A percentile compares a stretch with the other conserved stretches of the same genome.
phyloP scores from a whole-genome alignment of 2,329 filamentous ascomycete species.

The Aspergillus sp. region DNA sequence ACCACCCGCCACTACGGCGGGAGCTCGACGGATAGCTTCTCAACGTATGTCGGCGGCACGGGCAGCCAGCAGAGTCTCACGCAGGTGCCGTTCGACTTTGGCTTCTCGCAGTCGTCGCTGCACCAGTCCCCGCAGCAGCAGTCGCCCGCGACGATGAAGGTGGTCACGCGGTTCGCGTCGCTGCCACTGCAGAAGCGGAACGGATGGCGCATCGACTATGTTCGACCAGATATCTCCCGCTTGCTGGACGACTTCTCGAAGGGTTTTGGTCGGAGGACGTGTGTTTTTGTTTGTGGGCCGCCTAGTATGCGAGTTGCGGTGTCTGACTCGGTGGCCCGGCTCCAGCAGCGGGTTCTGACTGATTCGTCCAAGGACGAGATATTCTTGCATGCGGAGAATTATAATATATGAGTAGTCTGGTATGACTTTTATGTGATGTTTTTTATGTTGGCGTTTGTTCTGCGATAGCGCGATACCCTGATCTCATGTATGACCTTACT shows the following conservation, averaged over 20 bases:
- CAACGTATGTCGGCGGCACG: not conserved
- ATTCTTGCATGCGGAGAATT: constrained; percentile 93
- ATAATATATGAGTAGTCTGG: constrained; percentile 63
- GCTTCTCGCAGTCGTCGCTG: constrained; percentile 76
- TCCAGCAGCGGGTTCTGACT: constrained; percentile 81
- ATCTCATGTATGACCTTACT: too few species aligned
- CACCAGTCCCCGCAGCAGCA: not conserved
- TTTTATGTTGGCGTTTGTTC: not conserved
- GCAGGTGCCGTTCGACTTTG: constrained; percentile 61
- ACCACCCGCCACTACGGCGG: constrained; percentile 16
- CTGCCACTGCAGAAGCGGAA: constrained; percentile 57
- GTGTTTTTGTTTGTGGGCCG: constrained; percentile 91
- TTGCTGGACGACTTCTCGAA: constrained; percentile 81
- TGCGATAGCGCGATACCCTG: not conserved
- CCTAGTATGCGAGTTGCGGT: constrained; percentile 84
- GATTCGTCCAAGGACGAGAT: constrained; percentile 80
- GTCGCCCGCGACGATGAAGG: constrained; percentile 74
- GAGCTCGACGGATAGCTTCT: constrained; percentile 6
- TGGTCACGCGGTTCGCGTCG: constrained; percentile 85
- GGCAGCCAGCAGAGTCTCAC: constrained; percentile 1
- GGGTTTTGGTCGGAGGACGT: constrained; percentile 76
- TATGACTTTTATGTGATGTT: not conserved
- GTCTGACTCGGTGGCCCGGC: constrained; percentile 73
- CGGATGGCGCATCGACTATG: constrained; percentile 91
- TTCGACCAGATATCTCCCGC: constrained; percentile 80